phyloP scores from a whole-genome alignment of 1,284 basidiomycete genomes.

The Apiotrichum laibachii region DNA sequence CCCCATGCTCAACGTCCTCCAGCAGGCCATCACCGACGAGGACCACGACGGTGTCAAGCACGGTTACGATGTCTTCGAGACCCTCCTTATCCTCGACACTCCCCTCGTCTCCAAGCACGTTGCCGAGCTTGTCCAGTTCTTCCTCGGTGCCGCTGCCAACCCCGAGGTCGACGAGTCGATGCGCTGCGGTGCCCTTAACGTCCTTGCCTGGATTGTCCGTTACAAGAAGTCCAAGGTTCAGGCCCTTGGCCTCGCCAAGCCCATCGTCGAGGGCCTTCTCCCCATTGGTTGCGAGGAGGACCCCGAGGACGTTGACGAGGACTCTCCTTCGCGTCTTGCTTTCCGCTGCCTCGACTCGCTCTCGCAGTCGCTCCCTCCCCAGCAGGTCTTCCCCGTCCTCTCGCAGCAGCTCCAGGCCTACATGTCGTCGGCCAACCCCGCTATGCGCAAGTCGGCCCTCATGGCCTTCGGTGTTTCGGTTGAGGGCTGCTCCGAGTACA shows the following conservation, averaged over 20 bases:
- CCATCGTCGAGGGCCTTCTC: constrained; percentile 87
- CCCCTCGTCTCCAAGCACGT: constrained; percentile 88
- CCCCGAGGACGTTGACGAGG: constrained; percentile 73
- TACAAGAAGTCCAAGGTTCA: constrained; percentile 98
- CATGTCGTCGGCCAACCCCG: constrained; percentile 73
- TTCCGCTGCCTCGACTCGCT: constrained; percentile 94
- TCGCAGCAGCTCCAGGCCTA: constrained; percentile 76
- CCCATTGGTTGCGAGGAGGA: constrained; percentile 89
- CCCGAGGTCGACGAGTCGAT: constrained; percentile 73
- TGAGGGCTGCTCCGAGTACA: constrained; percentile 97
- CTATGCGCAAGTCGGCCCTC: constrained; percentile 85
- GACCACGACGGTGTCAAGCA: constrained; percentile 83
- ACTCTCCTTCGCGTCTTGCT: constrained; percentile 87
- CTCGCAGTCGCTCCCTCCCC: constrained; percentile 88
- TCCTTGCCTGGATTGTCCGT: constrained; percentile 92
- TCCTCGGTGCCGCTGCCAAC: constrained; percentile 81
- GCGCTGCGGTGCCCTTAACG: constrained; percentile 88
- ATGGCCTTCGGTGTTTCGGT: constrained; percentile 94
- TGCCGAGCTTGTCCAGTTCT: constrained; percentile 82
- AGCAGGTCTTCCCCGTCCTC: constrained; percentile 94
- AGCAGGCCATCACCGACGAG: constrained; percentile 75
- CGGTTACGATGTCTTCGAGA: constrained; percentile 94
- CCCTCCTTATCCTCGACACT: constrained; percentile 89
- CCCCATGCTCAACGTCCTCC: constrained; percentile 84
- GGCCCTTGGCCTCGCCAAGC: constrained; percentile 75